Percentiles rank a stretch among this genome's conserved stretches.
Conservation (phyloP, 1,139 yeast genomes). For the Blastobotrys niveus region DNA sequence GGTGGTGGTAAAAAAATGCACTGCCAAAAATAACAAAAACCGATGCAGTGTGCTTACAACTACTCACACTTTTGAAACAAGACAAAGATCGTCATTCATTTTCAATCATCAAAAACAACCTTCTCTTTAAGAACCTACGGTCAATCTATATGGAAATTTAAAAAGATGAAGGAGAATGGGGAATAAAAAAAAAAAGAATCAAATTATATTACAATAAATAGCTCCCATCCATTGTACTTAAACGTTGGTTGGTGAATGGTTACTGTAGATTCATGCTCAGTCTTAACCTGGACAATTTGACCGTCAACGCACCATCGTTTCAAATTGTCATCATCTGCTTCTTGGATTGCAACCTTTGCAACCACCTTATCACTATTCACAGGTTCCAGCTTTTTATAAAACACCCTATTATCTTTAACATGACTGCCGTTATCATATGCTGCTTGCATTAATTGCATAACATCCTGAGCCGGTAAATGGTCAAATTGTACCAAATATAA, state of each 20-base stretch:
- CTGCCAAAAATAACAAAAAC: too few species aligned
- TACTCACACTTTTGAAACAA: too few species aligned
- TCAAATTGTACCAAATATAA: constrained; percentile 52
- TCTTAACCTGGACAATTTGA: constrained; percentile 24
- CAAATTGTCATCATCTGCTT: constrained; percentile 21
- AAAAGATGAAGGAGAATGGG: background rate
- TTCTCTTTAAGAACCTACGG: too few species aligned
- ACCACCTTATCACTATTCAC: constrained; percentile 4
- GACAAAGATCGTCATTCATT: too few species aligned
- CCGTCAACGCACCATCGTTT: constrained; percentile 38
- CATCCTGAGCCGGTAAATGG: constrained; percentile 34
- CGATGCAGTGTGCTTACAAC: too few species aligned
- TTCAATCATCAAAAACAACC: too few species aligned
- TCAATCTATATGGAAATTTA: too few species aligned
- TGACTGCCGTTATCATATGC: constrained; percentile 59
- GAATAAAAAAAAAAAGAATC: constrained; percentile 2
- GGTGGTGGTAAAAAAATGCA: too few species aligned
- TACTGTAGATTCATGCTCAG: constrained; percentile 17
- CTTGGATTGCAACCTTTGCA: constrained; percentile 20
- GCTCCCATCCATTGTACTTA: constrained; percentile 30
- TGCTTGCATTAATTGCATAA: constrained; percentile 52
- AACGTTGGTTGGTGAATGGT: constrained; percentile 22
- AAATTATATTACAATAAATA: constrained; percentile 22
- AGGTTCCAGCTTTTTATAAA: constrained; percentile 24
- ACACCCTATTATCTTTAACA: constrained; percentile 37